Evolutionary conservation across 306 rosid species (phyloP), one percentile per base, ranked within the genome.

Genomic region (Carpinus fangiana): DNA sequence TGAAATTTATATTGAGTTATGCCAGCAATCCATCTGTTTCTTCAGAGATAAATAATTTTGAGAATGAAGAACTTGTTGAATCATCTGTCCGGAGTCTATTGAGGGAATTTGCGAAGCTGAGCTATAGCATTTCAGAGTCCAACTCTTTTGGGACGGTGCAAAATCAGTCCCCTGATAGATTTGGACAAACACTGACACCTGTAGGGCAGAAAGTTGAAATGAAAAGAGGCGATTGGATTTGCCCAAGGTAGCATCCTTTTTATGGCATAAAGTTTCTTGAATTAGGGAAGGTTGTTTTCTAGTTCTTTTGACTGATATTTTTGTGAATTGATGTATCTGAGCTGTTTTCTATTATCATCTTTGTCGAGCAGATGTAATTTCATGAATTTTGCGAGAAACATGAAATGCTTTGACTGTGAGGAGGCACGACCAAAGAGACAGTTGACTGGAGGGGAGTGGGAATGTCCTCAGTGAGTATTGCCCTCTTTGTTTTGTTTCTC

Each of bases 191-290:
- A 50, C 45, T 6, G 12, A 72, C 53, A 68, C 76, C 88, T 60
- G 71, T 82, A 16, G 85, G 84, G 71, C 90, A 77, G 76, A 90
- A 80, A 13, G 68, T 91, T 78, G 99, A 95, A 91, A 95, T 95
- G 97, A 95, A 93, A 88, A 84, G 87, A 86, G 99, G 98, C 8
- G 99, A 95, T 80, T 95, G 99, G 99, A 77, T 89, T 84, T 95
- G 98, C 85, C 52, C 89, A 5, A 91, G 99, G 99, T 95, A 88
- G 62, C 72, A 3, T 38, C 28, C 41, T 52, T 23, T 16, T 20
- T 7, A 17, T 45, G 28, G 70, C 72, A 13, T 21, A 21, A 51
- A 10, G 17, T 61, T 52, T 26, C 7, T 46, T n/a, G 28, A 8
- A 26, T 65, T 52, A 43, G 75, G 20, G 7, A 31, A 52, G n/a